phyloP scores from a whole-genome alignment of 768 basidiomycete species.

The Kwoniella heveanensis region DNA sequence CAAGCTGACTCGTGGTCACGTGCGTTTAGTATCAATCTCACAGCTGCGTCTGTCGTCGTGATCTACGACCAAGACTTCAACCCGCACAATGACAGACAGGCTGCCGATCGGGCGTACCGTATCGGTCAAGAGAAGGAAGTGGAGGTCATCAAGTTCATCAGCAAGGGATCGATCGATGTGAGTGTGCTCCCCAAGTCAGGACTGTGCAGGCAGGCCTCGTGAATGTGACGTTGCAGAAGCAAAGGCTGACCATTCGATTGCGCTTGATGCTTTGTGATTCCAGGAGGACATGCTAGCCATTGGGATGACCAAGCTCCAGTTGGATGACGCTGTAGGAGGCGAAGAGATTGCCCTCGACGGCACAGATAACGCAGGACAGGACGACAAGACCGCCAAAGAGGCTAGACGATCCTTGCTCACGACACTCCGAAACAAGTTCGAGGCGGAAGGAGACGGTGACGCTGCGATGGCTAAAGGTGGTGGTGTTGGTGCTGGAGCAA shows the following conservation, averaged over 20 bases:
- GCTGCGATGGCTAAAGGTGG: slow-evolving; percentile 3
- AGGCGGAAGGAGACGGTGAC: slow-evolving; percentile 46
- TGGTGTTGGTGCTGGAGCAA: background rate
- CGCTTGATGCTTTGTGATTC: no score
- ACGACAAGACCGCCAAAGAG: slow-evolving; percentile 70
- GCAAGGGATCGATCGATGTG: slow-evolving; percentile 80
- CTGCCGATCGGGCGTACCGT: slow-evolving; percentile 94
- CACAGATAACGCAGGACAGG: slow-evolving; percentile 60
- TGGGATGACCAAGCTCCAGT: slow-evolving; percentile 82
- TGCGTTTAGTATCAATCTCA: slow-evolving; percentile 78
- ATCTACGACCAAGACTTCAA: slow-evolving; percentile 98
- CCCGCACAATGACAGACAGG: slow-evolving; percentile 87
- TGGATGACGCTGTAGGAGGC: slow-evolving; percentile 93
- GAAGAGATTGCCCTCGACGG: slow-evolving; percentile 63
- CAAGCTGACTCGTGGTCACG: background rate
- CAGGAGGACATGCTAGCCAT: slow-evolving; percentile 88
- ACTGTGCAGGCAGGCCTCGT: background rate
- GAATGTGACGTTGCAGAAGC: background rate
- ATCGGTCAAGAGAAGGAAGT: slow-evolving; percentile 74
- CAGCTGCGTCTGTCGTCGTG: slow-evolving; percentile 92
- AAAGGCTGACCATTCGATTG: slow-evolving; percentile 6
- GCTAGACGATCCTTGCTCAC: slow-evolving; percentile 86
- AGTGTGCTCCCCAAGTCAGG: background rate
- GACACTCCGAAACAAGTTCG: slow-evolving; percentile 78
- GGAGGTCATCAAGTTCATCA: slow-evolving; percentile 90